Conservation (phyloP, 306 rosid genomes). For the Fragaria nilgerrensis region DNA sequence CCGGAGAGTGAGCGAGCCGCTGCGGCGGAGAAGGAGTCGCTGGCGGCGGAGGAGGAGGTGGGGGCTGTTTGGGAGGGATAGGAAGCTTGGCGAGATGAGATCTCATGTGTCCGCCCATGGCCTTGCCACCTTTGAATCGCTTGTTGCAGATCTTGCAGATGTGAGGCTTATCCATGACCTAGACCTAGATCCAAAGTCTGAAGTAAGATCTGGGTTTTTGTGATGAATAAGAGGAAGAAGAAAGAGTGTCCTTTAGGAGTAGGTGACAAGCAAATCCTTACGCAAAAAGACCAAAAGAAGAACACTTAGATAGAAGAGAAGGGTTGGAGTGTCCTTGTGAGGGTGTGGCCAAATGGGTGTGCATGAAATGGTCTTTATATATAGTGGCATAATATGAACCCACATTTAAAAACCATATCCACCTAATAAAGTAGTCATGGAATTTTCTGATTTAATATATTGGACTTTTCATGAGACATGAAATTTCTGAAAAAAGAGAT, state of each 20-base stretch:
- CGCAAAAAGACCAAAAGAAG: conserved; percentile 35
- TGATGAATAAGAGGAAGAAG: background rate
- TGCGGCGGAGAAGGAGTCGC: background rate
- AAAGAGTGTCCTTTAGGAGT: conserved; percentile 5
- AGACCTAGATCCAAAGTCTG: background rate
- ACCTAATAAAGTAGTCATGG: background rate
- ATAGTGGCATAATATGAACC: background rate
- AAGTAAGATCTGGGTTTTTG: background rate
- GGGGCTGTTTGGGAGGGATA: conserved; percentile 32
- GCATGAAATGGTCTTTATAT: background rate
- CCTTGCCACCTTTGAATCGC: conserved; percentile 52
- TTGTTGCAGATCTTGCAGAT: conserved; percentile 49
- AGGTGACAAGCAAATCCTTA: conserved; percentile 37
- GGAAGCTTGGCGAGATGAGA: conserved; percentile 49
- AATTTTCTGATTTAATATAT: background rate
- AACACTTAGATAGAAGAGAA: background rate
- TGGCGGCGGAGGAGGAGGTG: background rate
- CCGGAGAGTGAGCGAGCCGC: background rate
- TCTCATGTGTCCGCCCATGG: conserved; percentile 80
- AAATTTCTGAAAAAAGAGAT: background rate
- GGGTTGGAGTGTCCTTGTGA: conserved; percentile 6
- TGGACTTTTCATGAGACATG: background rate
- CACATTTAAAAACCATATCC: background rate
- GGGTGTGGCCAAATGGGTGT: conserved; percentile 6
- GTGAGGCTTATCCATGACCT: conserved; percentile 40